Percentiles rank a stretch among this genome's conserved stretches.
Evolutionary conservation across 257 asterid species (phyloP).

Genomic region (Solanum sitiens): DNA sequence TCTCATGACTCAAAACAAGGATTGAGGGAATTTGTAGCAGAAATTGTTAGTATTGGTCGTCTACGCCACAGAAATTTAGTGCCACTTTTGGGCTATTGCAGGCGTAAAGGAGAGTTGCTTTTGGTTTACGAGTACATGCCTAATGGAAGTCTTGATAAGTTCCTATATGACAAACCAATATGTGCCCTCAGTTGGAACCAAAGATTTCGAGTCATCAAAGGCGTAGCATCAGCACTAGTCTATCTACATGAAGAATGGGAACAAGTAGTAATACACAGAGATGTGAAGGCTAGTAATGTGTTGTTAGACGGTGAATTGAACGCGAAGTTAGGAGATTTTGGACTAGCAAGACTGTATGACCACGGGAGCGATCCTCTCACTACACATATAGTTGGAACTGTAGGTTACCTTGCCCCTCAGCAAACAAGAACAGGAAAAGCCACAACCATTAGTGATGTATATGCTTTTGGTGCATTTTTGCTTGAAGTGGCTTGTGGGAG

Average conservation of each 20-base stretch:
- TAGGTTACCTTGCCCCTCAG: slow-evolving; percentile 49
- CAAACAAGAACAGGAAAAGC: slow-evolving; percentile 10
- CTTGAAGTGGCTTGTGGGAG: slow-evolving; percentile 62
- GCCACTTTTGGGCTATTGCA: slow-evolving; percentile 45
- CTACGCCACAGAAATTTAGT: slow-evolving; percentile 62
- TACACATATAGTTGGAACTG: slow-evolving; percentile 3
- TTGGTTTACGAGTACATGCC: slow-evolving; percentile 47
- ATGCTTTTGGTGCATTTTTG: slow-evolving; percentile 51
- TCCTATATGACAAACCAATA: slow-evolving; percentile 5
- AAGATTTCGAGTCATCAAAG: slow-evolving; percentile 3
- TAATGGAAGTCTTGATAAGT: slow-evolving; percentile 26
- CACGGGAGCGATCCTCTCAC: neutral
- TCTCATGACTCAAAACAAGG: slow-evolving; percentile 62
- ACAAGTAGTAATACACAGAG: slow-evolving; percentile 58
- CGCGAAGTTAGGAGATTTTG: slow-evolving; percentile 8
- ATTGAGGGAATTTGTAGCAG: slow-evolving; percentile 52
- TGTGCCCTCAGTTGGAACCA: neutral
- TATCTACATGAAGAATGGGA: slow-evolving; percentile 67
- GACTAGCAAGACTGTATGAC: neutral
- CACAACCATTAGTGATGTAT: slow-evolving; percentile 44
- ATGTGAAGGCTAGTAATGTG: slow-evolving; percentile 55
- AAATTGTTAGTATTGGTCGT: slow-evolving; percentile 52
- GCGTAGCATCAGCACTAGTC: slow-evolving; percentile 19
- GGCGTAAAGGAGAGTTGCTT: slow-evolving; percentile 42
- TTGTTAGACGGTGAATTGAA: slow-evolving; percentile 40